Conservation (phyloP, 345 rosid genomes). For the Sisymbrium irio region DNA sequence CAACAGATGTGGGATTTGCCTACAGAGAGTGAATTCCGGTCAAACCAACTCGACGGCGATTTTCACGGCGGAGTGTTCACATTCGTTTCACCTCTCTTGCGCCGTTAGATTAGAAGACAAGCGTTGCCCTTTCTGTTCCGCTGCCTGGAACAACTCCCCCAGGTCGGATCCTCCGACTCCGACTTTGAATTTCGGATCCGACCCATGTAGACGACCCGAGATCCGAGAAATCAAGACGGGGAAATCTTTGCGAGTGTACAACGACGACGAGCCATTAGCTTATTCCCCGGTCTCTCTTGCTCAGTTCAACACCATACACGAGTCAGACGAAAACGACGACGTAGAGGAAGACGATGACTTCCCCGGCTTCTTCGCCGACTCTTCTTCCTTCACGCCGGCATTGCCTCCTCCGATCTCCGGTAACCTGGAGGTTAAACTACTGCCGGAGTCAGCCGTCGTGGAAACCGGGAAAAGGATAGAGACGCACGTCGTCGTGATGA, state of each 20-base stretch:
- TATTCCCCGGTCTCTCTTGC: conserved; percentile 52
- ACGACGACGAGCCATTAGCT: conserved; percentile 75
- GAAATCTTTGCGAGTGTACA: conserved; percentile 59
- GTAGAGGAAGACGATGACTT: conserved; percentile 44
- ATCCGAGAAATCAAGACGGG: conserved; percentile 36
- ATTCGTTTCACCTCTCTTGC: conserved; percentile 83
- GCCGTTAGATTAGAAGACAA: conserved; percentile 46
- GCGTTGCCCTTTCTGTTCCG: conserved; percentile 74
- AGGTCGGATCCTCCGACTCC: conserved; percentile 20
- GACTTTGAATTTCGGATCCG: background rate
- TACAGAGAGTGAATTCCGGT: conserved; percentile 53
- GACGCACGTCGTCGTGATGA: conserved; percentile 57
- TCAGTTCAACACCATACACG: conserved; percentile 69
- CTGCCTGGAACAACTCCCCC: conserved; percentile 52
- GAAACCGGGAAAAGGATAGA: conserved; percentile 55
- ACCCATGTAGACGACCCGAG: conserved; percentile 23
- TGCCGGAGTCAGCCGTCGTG: conserved; percentile 69
- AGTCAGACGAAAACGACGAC: conserved; percentile 72
- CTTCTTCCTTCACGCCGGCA: conserved; percentile 10
- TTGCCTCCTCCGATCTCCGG: conserved; percentile 11
- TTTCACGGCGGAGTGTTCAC: conserved; percentile 89
- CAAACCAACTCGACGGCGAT: conserved; percentile 58
- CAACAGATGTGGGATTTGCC: conserved; percentile 67
- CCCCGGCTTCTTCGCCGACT: conserved; percentile 53
- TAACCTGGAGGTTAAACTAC: conserved; percentile 45